Evolutionary conservation across 108 stramenopile species (phyloP), one percentile per base, ranked within the genome.

Genomic region (Fistulifera pelliculosa): DNA sequence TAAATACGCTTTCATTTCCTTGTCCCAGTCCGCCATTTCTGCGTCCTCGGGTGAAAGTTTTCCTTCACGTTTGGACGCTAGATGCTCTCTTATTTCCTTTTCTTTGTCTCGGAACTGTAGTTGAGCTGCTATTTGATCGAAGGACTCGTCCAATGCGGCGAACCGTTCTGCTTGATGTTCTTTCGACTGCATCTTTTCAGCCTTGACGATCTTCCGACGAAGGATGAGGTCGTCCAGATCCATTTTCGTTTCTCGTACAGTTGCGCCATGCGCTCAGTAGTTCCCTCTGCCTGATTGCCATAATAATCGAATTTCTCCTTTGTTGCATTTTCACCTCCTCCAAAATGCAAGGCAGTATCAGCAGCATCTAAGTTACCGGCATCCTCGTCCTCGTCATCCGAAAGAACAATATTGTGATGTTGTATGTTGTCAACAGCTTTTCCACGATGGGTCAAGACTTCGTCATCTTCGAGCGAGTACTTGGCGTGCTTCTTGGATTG

Each of bases 291-390:
- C 41, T 42, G 56, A 60, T 22, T 61, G 66, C 83, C 80, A 31
- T 86, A 86, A 0, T 70, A 74, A 61, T 82, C 66, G 11, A 47
- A 62, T 27, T 66, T 50, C 19, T 38, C 48, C 15, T 59, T 55
- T 0, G 51, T 44, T 28, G 28, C 44, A 39, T 58, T 59, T 24
- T 59, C 58, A 12, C 81, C 73, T 12, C 89, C 90, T 38, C 96
- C 96, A 60, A 96, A 96, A 69, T 96, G 93, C 28, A 96, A 70
- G 57, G 74, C 67, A 1, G 93, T 92, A 61, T 95, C 94, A 22
- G 79, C 62, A 39, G 73, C 76, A 35, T 83, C 82, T 14, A 95
- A 67, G 17, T 77, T 54, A 21, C 79, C 85, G 31, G 57, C 54
- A 58, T 90, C 84, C 26, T 86, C 89, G 13, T 83, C 85, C 21